Base-by-base conservation (phyloP, 306 rosid species). In the Lathyrus aphaca region DNA sequence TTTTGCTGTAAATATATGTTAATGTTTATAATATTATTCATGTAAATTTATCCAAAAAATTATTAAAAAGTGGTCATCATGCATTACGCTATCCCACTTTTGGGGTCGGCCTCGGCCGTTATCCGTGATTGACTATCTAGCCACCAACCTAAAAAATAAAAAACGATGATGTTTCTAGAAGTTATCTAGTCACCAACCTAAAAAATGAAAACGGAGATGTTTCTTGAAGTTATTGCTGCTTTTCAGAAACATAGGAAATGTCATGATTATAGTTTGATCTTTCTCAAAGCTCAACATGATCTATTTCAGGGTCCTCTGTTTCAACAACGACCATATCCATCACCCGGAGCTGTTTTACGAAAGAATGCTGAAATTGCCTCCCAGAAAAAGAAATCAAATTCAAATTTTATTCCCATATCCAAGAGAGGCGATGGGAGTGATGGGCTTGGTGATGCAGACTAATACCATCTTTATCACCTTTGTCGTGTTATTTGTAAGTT, bases 351-450 rank as follows among this genome's bases (percentile, higher is more conserved):
- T 0, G 98, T 93, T 43, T 74, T 93, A 62, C 84, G 98, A 56
- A 93, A 88, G 86, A 93, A 93, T 73, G 98, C 97, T 8, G 93
- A 93, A 84, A 68, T 90, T 74, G 96, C 97, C 74, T 86, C 96
- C 30, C 87, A 85, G 73, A 88, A 80, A 12, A 93, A 90, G 91
- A 87, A 86, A 83, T 43, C 90, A 21, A 68, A 81, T 79, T 85
- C 98, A 25, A 67, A 75, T 37, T 85, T 72, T 69, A 88, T 88
- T 18, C 82, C 93, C 17, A 93, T 93, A 66, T 90, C 96, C 54
- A 93, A 90, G 83, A 93, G 74, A 80, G 98, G 98, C 51, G 98
- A 93, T 69, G 98, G 98, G 19, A 93, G 98, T 81, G 98, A 93
- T 45, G 98, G 97, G 15, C 98, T 93, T 61, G 98, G 98, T 69